Percentiles rank a stretch among this genome's conserved stretches.
Conservation (phyloP, 306 rosid species). For the Oemleria cerasiformis region DNA sequence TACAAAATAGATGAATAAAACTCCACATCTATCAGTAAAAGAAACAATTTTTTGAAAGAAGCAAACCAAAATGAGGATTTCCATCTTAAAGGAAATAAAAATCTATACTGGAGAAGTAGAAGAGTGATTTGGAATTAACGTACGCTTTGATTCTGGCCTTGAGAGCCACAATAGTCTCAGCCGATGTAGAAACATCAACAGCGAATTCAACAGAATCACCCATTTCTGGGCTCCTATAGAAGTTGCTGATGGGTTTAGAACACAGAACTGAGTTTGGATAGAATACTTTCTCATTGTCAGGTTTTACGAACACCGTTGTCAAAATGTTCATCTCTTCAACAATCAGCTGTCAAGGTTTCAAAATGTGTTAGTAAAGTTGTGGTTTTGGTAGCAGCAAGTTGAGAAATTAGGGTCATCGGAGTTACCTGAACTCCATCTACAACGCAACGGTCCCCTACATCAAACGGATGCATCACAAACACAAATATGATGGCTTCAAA, state of each 20-base stretch:
- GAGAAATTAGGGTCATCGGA: not conserved
- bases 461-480: slow-evolving; percentile 86
- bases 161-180: slow-evolving; percentile 62
- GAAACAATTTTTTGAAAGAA: not conserved
- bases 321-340: slow-evolving; percentile 94
- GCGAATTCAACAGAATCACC: slow-evolving; percentile 63
- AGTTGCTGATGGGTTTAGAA: slow-evolving; percentile 79
- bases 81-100: not conserved
- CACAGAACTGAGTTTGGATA: slow-evolving; percentile 86
- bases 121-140: slow-evolving; percentile 13
- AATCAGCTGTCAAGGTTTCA: slow-evolving; percentile 49
- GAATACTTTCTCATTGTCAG: slow-evolving; percentile 77
- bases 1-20: not conserved
- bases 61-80: too few species aligned
- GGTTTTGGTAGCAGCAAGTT: slow-evolving; percentile 8
- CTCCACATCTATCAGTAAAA: not conserved
- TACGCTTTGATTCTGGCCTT: slow-evolving; percentile 61
- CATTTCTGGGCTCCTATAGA: slow-evolving; percentile 87
- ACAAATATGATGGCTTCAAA: slow-evolving; percentile 90
- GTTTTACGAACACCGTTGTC: slow-evolving; percentile 69
- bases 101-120: not conserved
- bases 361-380: slow-evolving; percentile 16
- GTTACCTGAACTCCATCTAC: slow-evolving; percentile 85
- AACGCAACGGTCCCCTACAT: slow-evolving; percentile 89
- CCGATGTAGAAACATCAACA: slow-evolving; percentile 64